These are phyloP conservation scores for Mycosarcoma mackinlayi DNA, from an alignment of 1,284 basidiomycete genomes.

Conservation along the genomic window DNA sequence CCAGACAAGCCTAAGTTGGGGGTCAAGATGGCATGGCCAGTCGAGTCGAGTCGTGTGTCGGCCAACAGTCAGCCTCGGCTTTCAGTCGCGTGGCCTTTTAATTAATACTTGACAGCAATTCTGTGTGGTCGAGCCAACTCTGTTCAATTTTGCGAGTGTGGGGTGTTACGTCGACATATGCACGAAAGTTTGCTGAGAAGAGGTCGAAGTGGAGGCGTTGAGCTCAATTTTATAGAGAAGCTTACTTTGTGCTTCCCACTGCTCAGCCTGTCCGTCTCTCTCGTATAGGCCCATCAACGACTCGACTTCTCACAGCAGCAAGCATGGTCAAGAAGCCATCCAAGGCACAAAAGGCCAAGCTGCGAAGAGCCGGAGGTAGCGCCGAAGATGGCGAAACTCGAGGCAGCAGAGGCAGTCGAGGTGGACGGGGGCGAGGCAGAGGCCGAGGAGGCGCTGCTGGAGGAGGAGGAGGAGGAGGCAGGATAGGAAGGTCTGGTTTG, in stretches of 20 bases:
- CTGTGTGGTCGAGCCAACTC: conserved; percentile 34
- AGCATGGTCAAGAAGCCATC: conserved; percentile 50
- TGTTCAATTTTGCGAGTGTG: neutral
- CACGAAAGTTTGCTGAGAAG: no score
- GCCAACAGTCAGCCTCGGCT: neutral
- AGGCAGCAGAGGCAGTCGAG: conserved; percentile 18
- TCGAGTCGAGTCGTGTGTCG: conserved; percentile 27
- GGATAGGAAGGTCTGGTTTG: conserved; percentile 24
- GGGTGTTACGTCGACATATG: neutral
- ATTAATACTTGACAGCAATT: no score
- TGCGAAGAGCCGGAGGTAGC: conserved; percentile 21
- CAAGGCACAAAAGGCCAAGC: conserved; percentile 48
- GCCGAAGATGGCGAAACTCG: conserved; percentile 11
- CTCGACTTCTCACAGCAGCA: neutral
- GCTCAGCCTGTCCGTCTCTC: neutral
- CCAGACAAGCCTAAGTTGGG: no score
- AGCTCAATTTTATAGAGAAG: conserved; percentile 5
- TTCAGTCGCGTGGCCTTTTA: conserved; percentile 23
- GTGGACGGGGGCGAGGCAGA: conserved; percentile 9
- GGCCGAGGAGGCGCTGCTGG: conserved; percentile 20
- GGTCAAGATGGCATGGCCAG: no score
- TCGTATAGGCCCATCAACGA: neutral
- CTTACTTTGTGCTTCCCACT: neutral
- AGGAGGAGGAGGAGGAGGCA: conserved; percentile 9
- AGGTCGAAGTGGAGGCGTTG: conserved; percentile 41